Base-by-base conservation (phyloP, 2,329 filamentous ascomycete genomes). In the Penicillium sp. region DNA sequence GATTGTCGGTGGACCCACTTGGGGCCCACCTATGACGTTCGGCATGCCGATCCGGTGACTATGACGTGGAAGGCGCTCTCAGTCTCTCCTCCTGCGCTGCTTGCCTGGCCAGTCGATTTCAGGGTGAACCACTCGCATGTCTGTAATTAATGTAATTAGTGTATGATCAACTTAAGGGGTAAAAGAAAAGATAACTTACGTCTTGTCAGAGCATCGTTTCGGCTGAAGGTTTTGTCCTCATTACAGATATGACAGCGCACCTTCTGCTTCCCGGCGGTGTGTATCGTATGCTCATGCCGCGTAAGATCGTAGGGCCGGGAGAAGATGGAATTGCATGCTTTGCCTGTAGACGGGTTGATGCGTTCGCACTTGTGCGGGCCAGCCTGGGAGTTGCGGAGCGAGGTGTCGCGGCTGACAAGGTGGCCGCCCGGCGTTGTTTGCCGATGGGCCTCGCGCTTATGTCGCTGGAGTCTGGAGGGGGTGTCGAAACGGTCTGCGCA, bases 251-350 rank as follows among this genome's bases (percentile, higher is more conserved):
- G 87, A 75, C 94, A 99, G 43, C 91, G 87, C 8, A 97, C 92
- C 79, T 97, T 97, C 73, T 92, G 87, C 81, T 97, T 97, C 67
- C 90, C 86, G 1, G 87, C 88, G 66, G 97, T 97, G 82, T 97
- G 94, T 62, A 97, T 97, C 0, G 94, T 97, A 64, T 97, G 93
- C 73, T 99, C 94, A 71, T 99, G 94, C 22, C 94, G 84, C 0
- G 94, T 99, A 50, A 99, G 82, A 74, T 99, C 94, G 79, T 99
- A 99, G 1, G 94, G 94, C 20, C 94, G 82, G 1, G 93, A 97
- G 75, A 99, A 97, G 52, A 96, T 82, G 0, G 92, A 95, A 72
- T 90, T 93, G 82, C 94, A 97, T 0, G 92, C 89, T 78, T 97
- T 97, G 61, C 91, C 90, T 0, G 94, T 97, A 61, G 90, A 93